Conservation (phyloP, 192 early-diverging fungal genomes). For the Glomus cerebriforme region DNA sequence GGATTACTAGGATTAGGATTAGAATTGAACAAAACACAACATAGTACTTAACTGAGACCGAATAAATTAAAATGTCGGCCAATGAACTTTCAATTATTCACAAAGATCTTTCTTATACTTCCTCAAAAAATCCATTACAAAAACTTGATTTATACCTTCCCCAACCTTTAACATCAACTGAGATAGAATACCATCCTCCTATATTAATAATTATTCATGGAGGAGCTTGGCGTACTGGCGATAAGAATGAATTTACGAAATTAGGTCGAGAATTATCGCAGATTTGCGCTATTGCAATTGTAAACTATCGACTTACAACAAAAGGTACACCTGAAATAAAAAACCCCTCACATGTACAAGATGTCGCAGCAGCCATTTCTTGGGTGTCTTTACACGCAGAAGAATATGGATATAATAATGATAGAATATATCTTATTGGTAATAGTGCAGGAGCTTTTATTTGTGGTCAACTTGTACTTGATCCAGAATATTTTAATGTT, state of each 20-base stretch:
- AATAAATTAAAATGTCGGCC: background rate
- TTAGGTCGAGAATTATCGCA: constrained; percentile 56
- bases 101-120: constrained; percentile 3
- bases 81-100: background rate
- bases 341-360: constrained; percentile 73
- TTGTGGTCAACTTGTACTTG: constrained; percentile 58
- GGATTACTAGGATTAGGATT: too few relatives aligned
- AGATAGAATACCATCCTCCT: background rate
- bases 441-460: constrained; percentile 84
- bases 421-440: constrained; percentile 61
- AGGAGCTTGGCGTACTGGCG: constrained; percentile 84
- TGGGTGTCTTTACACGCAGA: constrained; percentile 43
- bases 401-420: constrained; percentile 36
- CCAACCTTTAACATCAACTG: background rate
- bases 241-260: constrained; percentile 60
- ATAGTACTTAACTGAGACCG: too few relatives aligned
- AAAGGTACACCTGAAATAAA: constrained; percentile 40
- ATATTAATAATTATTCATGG: constrained; percentile 76
- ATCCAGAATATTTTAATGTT: constrained; percentile 40
- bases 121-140: background rate
- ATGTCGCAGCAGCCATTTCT: constrained; percentile 57
- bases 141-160: constrained; percentile 24
- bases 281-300: constrained; percentile 59
- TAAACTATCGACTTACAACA: constrained; percentile 73
- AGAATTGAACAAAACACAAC: too few relatives aligned